phyloP scores from a whole-genome alignment of 805 yeast species.

The Barnettozyma siamensis region DNA sequence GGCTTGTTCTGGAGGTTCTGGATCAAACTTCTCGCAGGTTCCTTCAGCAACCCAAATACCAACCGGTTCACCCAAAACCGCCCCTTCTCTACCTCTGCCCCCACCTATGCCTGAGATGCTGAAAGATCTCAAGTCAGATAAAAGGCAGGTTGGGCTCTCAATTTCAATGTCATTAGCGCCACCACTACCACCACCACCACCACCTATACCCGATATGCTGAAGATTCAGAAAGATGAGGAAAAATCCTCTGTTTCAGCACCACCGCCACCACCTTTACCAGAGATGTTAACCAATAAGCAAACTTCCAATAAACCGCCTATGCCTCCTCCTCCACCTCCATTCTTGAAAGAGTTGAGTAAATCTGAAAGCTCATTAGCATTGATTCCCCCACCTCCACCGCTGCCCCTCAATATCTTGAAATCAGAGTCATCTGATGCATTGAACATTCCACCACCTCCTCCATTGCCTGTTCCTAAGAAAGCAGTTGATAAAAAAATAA shows the following conservation, averaged over 20 bases:
- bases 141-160: too few relatives aligned
- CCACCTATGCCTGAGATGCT: too few relatives aligned
- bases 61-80: too few relatives aligned
- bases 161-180: too few relatives aligned
- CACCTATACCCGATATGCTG: too few relatives aligned
- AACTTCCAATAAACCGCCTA: not conserved
- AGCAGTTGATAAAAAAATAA: not conserved
- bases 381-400: constrained; percentile 4
- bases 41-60: too few relatives aligned
- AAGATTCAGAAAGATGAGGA: too few relatives aligned
- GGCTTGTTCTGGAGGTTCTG: too few relatives aligned
- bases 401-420: constrained; percentile 6
- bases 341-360: not conserved
- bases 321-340: constrained; percentile 15
- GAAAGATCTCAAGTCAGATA: too few relatives aligned
- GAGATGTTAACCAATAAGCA: not conserved
- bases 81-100: too few relatives aligned
- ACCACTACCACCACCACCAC: not conserved
- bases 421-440: constrained; percentile 4
- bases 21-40: too few relatives aligned
- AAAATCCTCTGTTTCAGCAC: too few relatives aligned
- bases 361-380: constrained; percentile 5
- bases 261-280: constrained; percentile 4
- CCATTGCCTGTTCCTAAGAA: constrained; percentile 4
- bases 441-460: constrained; percentile 17